Conservation (phyloP, 352 stramenopile genomes). For the Pythium aphanidermatum region DNA sequence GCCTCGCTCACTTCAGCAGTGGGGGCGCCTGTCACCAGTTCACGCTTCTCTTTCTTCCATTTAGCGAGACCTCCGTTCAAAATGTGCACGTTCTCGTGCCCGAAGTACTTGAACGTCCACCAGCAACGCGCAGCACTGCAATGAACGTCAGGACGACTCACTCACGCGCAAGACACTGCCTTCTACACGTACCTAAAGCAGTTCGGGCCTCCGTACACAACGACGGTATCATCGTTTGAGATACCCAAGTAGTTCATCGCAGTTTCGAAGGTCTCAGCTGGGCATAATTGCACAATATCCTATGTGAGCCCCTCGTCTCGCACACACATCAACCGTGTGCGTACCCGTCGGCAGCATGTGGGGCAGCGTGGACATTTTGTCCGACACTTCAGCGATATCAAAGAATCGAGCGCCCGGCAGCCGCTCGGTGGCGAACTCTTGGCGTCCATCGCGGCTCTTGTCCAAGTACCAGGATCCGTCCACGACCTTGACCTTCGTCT, state of each 20-base stretch:
- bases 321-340: neutral
- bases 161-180: neutral
- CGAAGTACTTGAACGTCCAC: conserved; percentile 90
- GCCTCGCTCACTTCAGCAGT: conserved; percentile 16
- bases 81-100: conserved; percentile 82
- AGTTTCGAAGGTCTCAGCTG: conserved; percentile 55
- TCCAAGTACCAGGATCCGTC: conserved; percentile 83
- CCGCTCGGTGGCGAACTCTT: conserved; percentile 50
- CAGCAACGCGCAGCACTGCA: conserved; percentile 73
- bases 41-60: conserved; percentile 60
- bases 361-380: conserved; percentile 62
- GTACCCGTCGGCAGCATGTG: conserved; percentile 75
- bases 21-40: conserved; percentile 30
- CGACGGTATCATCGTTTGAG: conserved; percentile 55
- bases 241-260: conserved; percentile 66
- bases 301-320: no score
- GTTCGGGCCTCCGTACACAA: conserved; percentile 80
- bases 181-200: conserved; percentile 62
- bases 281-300: no score
- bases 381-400: conserved; percentile 87
- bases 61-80: conserved; percentile 75
- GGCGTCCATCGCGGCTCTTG: conserved; percentile 54
- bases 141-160: no score
- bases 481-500: conserved; percentile 49
- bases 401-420: conserved; percentile 87